Percentiles rank a stretch among this genome's conserved stretches.
phyloP scores from a whole-genome alignment of 2,329 filamentous ascomycete species.

The Aaosphaeria arxii region DNA sequence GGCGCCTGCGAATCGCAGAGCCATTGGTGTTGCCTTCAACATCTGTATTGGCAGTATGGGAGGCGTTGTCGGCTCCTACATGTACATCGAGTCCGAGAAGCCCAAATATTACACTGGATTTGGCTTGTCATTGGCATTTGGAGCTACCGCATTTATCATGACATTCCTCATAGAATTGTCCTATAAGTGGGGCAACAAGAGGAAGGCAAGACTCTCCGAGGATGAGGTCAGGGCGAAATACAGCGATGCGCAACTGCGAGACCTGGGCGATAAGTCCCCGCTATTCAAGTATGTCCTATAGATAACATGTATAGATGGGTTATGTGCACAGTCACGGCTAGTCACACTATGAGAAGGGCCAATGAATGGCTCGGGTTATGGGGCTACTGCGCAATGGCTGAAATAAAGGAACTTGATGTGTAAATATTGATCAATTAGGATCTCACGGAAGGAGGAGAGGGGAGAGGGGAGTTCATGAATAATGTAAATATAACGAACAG shows the following conservation, averaged over 20 bases:
- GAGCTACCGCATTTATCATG: not conserved
- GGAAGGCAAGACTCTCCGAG: constrained; percentile 1
- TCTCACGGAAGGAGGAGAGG: no score
- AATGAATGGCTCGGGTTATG: no score
- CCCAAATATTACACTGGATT: constrained; percentile 3
- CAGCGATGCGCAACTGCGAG: constrained; percentile 1
- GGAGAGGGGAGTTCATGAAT: no score
- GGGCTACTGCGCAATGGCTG: no score
- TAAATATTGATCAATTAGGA: no score
- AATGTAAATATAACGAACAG: no score
- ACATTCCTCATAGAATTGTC: not conserved
- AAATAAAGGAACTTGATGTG: no score
- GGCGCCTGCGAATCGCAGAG: not conserved
- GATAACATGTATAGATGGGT: not conserved
- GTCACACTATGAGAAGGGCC: no score
- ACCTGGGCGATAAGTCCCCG: constrained; percentile 1
- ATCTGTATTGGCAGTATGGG: not conserved
- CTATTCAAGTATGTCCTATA: constrained; percentile 3
- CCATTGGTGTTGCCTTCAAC: constrained; percentile 1
- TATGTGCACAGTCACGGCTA: no score
- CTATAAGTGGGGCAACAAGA: constrained; percentile 1
- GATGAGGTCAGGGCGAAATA: constrained; percentile 1
- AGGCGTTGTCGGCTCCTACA: constrained; percentile 1
- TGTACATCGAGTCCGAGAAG: constrained; percentile 1
- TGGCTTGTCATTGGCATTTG: constrained; percentile 1